phyloP scores from a whole-genome alignment of 805 yeast species.

The Henningerozyma blattae region DNA sequence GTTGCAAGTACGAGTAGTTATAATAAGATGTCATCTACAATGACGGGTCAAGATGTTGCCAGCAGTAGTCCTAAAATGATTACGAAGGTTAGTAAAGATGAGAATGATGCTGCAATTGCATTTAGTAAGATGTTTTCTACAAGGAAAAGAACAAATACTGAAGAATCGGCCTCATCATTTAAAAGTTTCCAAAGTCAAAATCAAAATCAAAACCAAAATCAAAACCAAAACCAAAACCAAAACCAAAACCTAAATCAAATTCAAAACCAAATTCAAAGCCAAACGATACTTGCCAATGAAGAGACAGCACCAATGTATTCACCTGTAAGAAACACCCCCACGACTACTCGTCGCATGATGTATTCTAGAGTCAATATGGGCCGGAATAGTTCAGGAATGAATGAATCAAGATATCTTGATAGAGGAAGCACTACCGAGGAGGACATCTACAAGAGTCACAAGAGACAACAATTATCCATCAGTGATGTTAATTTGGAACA shows the following conservation, averaged over 20 bases:
- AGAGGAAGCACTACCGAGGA: too few relatives aligned
- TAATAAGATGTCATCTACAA: not conserved
- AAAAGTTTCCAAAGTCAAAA: constrained; percentile 9
- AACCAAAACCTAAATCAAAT: constrained; percentile 1
- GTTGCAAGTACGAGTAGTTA: not conserved
- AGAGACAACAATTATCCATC: not conserved
- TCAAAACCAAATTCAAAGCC: not conserved
- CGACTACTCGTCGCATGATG: not conserved
- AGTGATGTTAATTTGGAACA: too few relatives aligned
- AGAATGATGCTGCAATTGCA: constrained; percentile 26
- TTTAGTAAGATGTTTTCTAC: constrained; percentile 24
- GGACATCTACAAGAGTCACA: too few relatives aligned
- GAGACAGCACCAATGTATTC: constrained; percentile 11
- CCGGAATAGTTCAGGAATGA: too few relatives aligned
- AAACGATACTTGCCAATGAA: not conserved
- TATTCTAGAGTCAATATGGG: too few relatives aligned
- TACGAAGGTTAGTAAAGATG: constrained; percentile 9
- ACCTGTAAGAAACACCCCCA: constrained; percentile 10
- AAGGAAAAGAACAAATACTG: constrained; percentile 19
- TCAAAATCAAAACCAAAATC: constrained; percentile 8
- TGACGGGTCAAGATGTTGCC: not conserved
- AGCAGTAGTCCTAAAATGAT: not conserved
- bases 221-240: not conserved
- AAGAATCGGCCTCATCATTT: constrained; percentile 20
- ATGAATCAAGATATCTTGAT: too few relatives aligned